Conservation (phyloP, 306 rosid species). For the Vigna angularis region DNA sequence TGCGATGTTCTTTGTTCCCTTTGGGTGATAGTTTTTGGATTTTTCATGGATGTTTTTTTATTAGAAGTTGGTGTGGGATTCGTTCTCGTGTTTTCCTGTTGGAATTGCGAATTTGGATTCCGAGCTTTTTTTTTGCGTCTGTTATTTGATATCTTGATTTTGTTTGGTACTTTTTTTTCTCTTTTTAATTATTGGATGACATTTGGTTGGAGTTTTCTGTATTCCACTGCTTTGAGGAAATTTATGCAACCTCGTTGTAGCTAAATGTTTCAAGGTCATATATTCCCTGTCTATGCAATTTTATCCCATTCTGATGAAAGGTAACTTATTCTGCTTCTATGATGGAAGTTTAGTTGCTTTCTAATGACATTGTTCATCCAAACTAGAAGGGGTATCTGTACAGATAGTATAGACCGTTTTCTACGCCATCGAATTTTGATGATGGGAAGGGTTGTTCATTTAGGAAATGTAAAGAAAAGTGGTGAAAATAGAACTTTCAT, state of each 20-base stretch:
- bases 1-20: neutral
- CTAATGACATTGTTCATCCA: neutral
- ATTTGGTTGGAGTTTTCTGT: no score
- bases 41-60: neutral
- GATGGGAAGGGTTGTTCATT: neutral
- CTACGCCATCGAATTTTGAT: neutral
- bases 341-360: slow-evolving; percentile 12
- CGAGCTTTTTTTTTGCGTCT: neutral
- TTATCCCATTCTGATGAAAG: neutral
- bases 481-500: neutral
- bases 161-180: neutral
- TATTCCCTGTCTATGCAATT: slow-evolving; percentile 19
- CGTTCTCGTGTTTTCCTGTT: neutral
- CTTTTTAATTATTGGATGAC: neutral
- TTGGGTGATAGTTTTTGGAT: neutral
- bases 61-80: neutral
- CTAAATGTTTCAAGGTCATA: neutral
- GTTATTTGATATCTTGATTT: neutral
- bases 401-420: neutral
- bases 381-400: neutral
- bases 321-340: neutral
- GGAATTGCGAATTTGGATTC: neutral
- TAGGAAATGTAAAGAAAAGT: neutral
- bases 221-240: neutral
- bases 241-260: neutral